Percentiles rank a stretch among this genome's conserved stretches.
These are phyloP conservation scores for Albatrellus sp. DNA, from an alignment of 1,284 basidiomycete species.

Conservation along the genomic window DNA sequence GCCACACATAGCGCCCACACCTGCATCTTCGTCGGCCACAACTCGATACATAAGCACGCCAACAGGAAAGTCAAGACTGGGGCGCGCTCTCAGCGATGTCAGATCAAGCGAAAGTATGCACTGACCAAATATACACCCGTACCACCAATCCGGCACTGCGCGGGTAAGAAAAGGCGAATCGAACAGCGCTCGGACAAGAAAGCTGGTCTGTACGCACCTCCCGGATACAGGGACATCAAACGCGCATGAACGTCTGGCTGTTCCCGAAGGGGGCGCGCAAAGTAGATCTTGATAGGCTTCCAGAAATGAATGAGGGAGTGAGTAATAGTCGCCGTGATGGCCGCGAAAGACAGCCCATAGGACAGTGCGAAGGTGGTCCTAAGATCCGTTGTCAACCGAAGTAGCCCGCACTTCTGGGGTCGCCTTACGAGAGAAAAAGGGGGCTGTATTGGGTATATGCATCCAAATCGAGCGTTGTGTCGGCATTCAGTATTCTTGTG, in stretches of 20 bases:
- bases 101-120: constrained; percentile 2
- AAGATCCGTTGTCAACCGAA: background rate
- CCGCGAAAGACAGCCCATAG: constrained; percentile 39
- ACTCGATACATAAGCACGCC: constrained; percentile 54
- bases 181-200: background rate
- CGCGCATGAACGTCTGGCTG: constrained; percentile 75
- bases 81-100: background rate
- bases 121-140: constrained; percentile 31
- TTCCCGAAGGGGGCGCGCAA: constrained; percentile 47
- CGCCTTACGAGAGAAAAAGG: constrained; percentile 49
- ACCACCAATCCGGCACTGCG: constrained; percentile 67
- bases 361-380: constrained; percentile 35
- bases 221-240: constrained; percentile 66
- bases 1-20: constrained; percentile 44
- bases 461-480: constrained; percentile 40
- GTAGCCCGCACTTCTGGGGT: background rate
- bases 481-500: constrained; percentile 41
- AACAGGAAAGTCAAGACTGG: constrained; percentile 41
- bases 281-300: constrained; percentile 52
- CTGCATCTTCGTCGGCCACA: constrained; percentile 54
- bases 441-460: constrained; percentile 75
- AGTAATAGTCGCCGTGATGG: constrained; percentile 50
- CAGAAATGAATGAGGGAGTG: constrained; percentile 74
- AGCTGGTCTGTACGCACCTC: constrained; percentile 14
- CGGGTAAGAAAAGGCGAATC: constrained; percentile 2